Evolutionary conservation across 495 filamentous ascomycete genomes (phyloP).

Genomic region (Xylaria telfairii): DNA sequence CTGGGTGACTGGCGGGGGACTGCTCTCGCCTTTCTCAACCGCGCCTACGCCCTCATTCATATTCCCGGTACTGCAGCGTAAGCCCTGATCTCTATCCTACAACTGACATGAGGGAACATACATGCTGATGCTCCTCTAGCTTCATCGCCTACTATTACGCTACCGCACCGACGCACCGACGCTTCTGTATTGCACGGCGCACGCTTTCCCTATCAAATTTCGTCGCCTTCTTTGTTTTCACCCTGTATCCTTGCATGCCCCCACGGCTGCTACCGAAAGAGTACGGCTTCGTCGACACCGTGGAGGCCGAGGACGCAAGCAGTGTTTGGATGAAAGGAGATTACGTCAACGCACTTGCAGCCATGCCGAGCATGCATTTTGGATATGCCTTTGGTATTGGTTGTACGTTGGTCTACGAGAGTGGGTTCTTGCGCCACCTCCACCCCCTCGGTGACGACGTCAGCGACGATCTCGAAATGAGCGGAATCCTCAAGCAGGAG

Average conservation of each 20-base stretch:
- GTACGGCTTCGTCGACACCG: conserved; percentile 78
- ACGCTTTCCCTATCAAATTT: conserved; percentile 79
- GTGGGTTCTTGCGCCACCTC: conserved; percentile 33
- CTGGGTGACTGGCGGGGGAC: conserved; percentile 38
- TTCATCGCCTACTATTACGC: conserved; percentile 42
- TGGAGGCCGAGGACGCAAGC: conserved; percentile 68
- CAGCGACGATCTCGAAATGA: conserved; percentile 21
- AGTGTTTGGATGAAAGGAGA: conserved; percentile 63
- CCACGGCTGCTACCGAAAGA: conserved; percentile 69
- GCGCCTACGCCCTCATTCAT: conserved; percentile 80
- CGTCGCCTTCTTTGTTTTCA: conserved; percentile 78
- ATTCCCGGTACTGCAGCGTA: conserved; percentile 76
- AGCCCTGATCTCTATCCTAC: conserved; percentile 45
- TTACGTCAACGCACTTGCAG: conserved; percentile 65
- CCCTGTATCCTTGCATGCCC: conserved; percentile 81
- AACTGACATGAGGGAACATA: conserved; percentile 32
- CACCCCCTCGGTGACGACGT: conserved; percentile 12
- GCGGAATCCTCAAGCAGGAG: conserved; percentile 28
- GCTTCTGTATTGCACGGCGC: conserved; percentile 63
- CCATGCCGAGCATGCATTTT: conserved; percentile 83
- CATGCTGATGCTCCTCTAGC: conserved; percentile 21
- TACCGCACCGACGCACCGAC: conserved; percentile 34
- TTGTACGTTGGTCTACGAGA: conserved; percentile 62
- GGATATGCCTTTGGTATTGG: conserved; percentile 80
- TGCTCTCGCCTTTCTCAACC: conserved; percentile 55